phyloP scores from a whole-genome alignment of 83 land plant species.

The Diphasiastrum complanatum region DNA sequence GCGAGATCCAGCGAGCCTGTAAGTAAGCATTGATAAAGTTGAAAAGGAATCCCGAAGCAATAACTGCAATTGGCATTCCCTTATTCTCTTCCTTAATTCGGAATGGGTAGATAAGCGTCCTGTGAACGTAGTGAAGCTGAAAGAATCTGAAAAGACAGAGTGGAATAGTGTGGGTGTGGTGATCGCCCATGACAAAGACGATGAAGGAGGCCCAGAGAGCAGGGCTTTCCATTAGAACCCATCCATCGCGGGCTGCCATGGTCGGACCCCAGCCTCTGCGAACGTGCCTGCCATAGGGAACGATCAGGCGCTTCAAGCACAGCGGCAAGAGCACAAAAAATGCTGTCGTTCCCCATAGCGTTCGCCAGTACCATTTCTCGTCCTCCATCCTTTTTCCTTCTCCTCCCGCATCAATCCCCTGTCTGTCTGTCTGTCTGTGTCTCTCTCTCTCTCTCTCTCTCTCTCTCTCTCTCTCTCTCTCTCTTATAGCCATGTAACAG shows the following conservation, averaged over 20 bases:
- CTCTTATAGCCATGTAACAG: too few species aligned
- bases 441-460: too few species aligned
- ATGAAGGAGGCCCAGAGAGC: constrained; percentile 24
- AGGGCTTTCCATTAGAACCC: constrained; percentile 31
- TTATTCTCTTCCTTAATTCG: constrained; percentile 23
- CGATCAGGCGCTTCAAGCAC: not conserved
- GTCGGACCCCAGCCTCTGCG: constrained; percentile 18
- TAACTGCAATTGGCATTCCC: constrained; percentile 18
- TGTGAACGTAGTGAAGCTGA: constrained; percentile 25
- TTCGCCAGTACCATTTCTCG: constrained; percentile 2
- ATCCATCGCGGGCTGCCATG: constrained; percentile 25
- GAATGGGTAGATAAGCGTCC: constrained; percentile 25
- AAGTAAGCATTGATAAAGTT: constrained; percentile 25
- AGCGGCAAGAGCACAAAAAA: not conserved
- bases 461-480: too few species aligned
- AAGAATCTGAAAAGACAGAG: constrained; percentile 22
- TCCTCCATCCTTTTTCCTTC: too few species aligned
- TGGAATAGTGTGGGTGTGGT: constrained; percentile 13
- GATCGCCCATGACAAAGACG: constrained; percentile 16
- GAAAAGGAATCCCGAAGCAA: constrained; percentile 8
- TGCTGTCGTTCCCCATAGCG: constrained; percentile 8
- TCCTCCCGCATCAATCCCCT: too few species aligned
- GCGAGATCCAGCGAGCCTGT: constrained; percentile 32
- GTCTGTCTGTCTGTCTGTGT: too few species aligned
- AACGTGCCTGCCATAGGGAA: constrained; percentile 27